These are phyloP conservation scores for Claviceps monticola DNA, from an alignment of 2,329 filamentous ascomycete species.

Conservation along the genomic window DNA sequence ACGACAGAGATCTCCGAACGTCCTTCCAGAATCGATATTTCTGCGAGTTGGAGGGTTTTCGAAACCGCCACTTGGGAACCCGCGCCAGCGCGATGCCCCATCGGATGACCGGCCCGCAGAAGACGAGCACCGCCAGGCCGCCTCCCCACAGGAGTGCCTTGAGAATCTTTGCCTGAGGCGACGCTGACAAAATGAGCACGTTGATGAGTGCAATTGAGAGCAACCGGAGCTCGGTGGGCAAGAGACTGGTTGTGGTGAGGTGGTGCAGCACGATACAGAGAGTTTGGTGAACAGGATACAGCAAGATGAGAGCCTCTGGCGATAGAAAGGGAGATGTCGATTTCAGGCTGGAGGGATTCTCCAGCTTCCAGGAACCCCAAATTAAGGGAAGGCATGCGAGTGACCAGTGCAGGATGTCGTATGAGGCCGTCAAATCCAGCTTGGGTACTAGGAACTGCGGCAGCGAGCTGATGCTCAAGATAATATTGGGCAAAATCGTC, in stretches of 20 bases:
- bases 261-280: constrained; percentile 61
- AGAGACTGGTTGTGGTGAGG: constrained; percentile 76
- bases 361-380: constrained; percentile 13
- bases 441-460: constrained; percentile 61
- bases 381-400: constrained; percentile 56
- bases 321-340: constrained; percentile 22
- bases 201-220: constrained; percentile 74
- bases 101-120: constrained; percentile 59
- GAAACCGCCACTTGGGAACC: constrained; percentile 84
- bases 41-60: constrained; percentile 33
- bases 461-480: constrained; percentile 67
- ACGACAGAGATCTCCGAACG: constrained; percentile 28
- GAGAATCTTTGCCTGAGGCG: constrained; percentile 73
- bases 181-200: constrained; percentile 59
- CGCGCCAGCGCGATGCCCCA: constrained; percentile 79
- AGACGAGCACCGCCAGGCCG: constrained; percentile 61
- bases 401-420: constrained; percentile 64
- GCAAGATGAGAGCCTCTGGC: constrained; percentile 42
- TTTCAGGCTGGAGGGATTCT: constrained; percentile 26
- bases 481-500: constrained; percentile 61
- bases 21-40: constrained; percentile 23
- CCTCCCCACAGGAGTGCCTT: constrained; percentile 76
- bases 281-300: constrained; percentile 76
- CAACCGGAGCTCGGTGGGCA: constrained; percentile 77
- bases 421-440: constrained; percentile 38